Conservation (phyloP, 768 basidiomycete species). For the Udeniomyces megalosporus region DNA sequence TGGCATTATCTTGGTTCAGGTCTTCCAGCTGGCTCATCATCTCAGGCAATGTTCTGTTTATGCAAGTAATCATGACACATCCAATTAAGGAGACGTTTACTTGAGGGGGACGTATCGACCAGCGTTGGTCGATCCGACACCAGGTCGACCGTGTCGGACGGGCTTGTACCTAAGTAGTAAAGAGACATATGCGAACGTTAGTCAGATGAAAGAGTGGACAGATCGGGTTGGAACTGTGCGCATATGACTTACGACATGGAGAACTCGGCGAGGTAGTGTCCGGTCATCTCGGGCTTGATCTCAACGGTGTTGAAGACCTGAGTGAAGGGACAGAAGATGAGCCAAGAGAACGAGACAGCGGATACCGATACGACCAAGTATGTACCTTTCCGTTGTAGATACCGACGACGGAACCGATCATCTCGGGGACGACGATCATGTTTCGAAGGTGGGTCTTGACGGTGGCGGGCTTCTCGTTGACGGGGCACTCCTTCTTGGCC, state of each 20-base stretch:
- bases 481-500: constrained; percentile 97
- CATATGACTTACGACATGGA: constrained; percentile 54
- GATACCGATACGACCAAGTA: not conserved
- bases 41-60: no score
- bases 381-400: constrained; percentile 50
- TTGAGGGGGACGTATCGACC: constrained; percentile 68
- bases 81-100: constrained; percentile 43
- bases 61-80: no score
- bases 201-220: not conserved
- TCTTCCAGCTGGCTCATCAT: no score
- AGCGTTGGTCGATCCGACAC: constrained; percentile 81
- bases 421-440: constrained; percentile 99
- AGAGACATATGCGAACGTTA: not conserved
- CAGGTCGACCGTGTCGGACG: constrained; percentile 37
- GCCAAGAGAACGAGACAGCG: not conserved
- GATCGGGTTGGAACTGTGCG: no score
- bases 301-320: constrained; percentile 49
- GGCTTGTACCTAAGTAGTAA: constrained; percentile 9
- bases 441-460: constrained; percentile 99
- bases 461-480: constrained; percentile 95
- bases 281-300: constrained; percentile 99
- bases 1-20: no score
- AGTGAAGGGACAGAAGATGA: no score
- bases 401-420: constrained; percentile 96
- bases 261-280: constrained; percentile 92